Conservation (phyloP, 1,284 basidiomycete genomes). For the Apiotrichum sp. region DNA sequence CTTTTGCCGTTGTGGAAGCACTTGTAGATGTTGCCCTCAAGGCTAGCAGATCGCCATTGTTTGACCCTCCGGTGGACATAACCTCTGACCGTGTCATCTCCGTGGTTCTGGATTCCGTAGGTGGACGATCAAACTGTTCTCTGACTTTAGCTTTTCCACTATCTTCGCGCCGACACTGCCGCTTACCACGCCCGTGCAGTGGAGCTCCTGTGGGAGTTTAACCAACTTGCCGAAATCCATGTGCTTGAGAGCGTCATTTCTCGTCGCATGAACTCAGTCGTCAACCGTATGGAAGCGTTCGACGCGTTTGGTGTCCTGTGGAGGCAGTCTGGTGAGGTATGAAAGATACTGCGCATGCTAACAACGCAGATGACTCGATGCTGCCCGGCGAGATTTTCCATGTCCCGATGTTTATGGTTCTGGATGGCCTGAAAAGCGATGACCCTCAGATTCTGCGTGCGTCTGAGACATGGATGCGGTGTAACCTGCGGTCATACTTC, state of each 20-base stretch:
- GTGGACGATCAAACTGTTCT: conserved; percentile 9
- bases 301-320: conserved; percentile 89
- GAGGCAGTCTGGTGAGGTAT: conserved; percentile 67
- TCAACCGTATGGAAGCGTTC: conserved; percentile 52
- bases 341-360: conserved; percentile 1
- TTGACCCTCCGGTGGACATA: conserved; percentile 23
- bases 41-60: conserved; percentile 33
- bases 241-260: conserved; percentile 60
- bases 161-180: conserved; percentile 61
- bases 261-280: conserved; percentile 37
- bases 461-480: conserved; percentile 93
- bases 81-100: conserved; percentile 23
- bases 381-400: conserved; percentile 75
- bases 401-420: conserved; percentile 75
- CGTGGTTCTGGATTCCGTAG: conserved; percentile 24
- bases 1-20: conserved; percentile 61
- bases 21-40: conserved; percentile 57
- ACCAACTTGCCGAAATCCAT: conserved; percentile 34
- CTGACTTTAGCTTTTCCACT: conserved; percentile 59
- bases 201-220: conserved; percentile 69
- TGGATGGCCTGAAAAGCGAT: conserved; percentile 72
- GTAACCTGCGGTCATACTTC: conserved; percentile 80
- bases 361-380: conserved; percentile 63
- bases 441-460: conserved; percentile 66
- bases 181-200: conserved; percentile 77